These are phyloP conservation scores for Paralagenidium karlingii DNA, from an alignment of 352 stramenopile species.

Conservation along the genomic window DNA sequence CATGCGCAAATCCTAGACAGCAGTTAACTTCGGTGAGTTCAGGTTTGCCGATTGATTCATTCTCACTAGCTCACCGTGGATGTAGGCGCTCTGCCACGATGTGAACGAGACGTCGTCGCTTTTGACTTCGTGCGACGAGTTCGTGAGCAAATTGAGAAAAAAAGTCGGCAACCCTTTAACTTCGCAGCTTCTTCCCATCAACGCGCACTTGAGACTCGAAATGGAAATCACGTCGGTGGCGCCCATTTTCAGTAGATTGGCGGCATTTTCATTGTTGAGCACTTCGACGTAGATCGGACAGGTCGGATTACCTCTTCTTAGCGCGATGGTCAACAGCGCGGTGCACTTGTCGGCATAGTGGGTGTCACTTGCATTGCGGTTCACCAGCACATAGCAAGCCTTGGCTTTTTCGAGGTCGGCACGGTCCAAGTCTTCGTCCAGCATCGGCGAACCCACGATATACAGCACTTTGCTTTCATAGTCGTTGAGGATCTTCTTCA, in stretches of 20 bases:
- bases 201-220: constrained; percentile 57
- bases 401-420: constrained; percentile 34
- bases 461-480: constrained; percentile 75
- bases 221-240: constrained; percentile 59
- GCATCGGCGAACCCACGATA: constrained; percentile 66
- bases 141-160: constrained; percentile 44
- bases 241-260: constrained; percentile 60
- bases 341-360: constrained; percentile 62
- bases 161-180: constrained; percentile 51
- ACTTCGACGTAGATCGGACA: constrained; percentile 73
- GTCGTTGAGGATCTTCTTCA: constrained; percentile 65
- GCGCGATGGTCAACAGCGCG: constrained; percentile 56
- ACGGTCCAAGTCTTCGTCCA: constrained; percentile 59
- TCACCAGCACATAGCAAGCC: constrained; percentile 63
- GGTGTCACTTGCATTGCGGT: constrained; percentile 26
- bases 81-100: constrained; percentile 52
- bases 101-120: constrained; percentile 31
- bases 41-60: no score
- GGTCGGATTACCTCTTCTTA: constrained; percentile 48
- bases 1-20: no score
- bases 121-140: constrained; percentile 41
- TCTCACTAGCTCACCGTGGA: constrained; percentile 55
- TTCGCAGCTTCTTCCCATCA: constrained; percentile 52
- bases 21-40: no score
- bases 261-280: constrained; percentile 46